Percentiles rank a stretch among this genome's conserved stretches.
Conservation (phyloP, 2,329 filamentous ascomycete species). For the Fusarium mexicanum region DNA sequence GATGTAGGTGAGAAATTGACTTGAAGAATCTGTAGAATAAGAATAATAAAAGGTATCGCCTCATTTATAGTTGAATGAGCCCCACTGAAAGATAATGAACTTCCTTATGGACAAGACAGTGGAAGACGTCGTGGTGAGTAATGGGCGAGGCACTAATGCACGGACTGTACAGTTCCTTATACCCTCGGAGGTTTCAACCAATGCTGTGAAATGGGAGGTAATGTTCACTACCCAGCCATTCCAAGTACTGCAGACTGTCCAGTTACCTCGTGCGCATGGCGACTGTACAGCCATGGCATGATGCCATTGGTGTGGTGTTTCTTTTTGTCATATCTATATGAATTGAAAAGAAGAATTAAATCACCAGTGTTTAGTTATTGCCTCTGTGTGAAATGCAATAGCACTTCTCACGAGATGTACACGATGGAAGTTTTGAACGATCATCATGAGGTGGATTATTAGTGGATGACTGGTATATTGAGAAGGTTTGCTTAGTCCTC, state of each 20-base stretch:
- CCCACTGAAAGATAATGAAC: background rate
- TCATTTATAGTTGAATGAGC: background rate
- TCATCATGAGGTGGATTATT: background rate
- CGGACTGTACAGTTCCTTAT: slow-evolving; percentile 6
- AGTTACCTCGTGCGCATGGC: background rate
- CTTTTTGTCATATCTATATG: background rate
- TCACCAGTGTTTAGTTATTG: too few relatives aligned
- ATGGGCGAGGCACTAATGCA: background rate
- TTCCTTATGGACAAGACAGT: rapidly evolving
- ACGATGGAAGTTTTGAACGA: background rate
- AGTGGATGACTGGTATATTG: background rate
- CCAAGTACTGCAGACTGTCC: background rate
- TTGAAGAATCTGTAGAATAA: background rate
- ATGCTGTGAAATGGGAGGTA: too few relatives aligned
- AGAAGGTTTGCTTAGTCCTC: too few relatives aligned
- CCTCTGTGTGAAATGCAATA: rapidly evolving
- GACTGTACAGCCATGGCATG: background rate
- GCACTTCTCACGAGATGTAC: too few relatives aligned
- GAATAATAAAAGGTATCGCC: too few relatives aligned
- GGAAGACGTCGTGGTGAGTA: background rate
- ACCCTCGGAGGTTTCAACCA: background rate
- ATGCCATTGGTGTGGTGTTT: background rate
- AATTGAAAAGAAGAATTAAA: rapidly evolving
- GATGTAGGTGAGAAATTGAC: rapidly evolving
- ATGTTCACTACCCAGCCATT: background rate